Evolutionary conservation across 805 yeast species (phyloP).

Genomic region (Vanderwaltozyma yarrowii): DNA sequence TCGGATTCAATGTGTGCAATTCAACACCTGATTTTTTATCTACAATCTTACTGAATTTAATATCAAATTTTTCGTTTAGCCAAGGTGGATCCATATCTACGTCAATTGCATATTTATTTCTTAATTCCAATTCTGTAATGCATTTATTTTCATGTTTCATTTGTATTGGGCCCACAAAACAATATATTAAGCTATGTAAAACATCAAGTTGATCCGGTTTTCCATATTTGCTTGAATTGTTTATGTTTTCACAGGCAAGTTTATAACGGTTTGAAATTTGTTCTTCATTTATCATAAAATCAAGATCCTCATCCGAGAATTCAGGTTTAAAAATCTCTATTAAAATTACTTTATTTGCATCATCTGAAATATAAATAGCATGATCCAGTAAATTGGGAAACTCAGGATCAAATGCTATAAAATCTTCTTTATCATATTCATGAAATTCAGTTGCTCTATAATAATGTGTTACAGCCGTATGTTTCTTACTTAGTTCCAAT

Average conservation of each 20-base stretch:
- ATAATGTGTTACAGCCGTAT: conserved; percentile 25
- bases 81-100: too few species aligned
- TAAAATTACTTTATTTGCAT: conserved; percentile 39
- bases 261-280: too few species aligned
- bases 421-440: conserved; percentile 23
- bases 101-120: too few species aligned
- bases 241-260: too few species aligned
- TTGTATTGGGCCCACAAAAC: conserved; percentile 32
- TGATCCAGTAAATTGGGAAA: conserved; percentile 34
- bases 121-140: too few species aligned
- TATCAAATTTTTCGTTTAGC: too few species aligned
- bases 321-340: conserved; percentile 44
- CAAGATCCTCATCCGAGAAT: conserved; percentile 35
- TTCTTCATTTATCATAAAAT: conserved; percentile 36
- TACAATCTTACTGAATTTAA: too few species aligned
- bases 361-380: conserved; percentile 38
- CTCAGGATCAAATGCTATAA: conserved; percentile 8
- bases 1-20: too few species aligned
- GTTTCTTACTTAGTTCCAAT: conserved; percentile 22
- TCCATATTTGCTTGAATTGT: conserved; percentile 20
- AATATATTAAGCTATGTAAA: conserved; percentile 47
- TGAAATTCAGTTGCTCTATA: conserved; percentile 26
- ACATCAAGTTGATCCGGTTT: conserved; percentile 51
- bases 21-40: too few species aligned
- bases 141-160: too few species aligned